phyloP scores from a whole-genome alignment of 192 early-diverging fungal genomes.

The Backusella luteola region DNA sequence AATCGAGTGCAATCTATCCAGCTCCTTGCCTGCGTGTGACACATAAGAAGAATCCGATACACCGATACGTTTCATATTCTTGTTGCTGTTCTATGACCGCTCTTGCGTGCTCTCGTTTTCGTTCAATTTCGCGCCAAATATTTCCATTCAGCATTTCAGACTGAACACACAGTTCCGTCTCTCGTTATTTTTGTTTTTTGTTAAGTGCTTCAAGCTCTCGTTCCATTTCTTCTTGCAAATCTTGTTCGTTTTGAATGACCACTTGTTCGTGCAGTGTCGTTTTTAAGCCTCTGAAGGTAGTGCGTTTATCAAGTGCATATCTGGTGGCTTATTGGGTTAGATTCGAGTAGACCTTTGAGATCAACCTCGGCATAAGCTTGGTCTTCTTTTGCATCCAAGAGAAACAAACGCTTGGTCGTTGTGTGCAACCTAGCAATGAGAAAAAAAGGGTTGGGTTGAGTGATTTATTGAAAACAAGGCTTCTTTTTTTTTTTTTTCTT shows the following conservation, averaged over 20 bases:
- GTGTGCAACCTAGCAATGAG: constrained; percentile 29
- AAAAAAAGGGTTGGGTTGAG: too few relatives aligned
- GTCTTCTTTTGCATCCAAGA: constrained; percentile 40
- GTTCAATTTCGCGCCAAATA: constrained; percentile 22
- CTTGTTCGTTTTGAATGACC: constrained; percentile 30
- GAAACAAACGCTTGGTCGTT: too few relatives aligned
- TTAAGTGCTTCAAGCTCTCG: constrained; percentile 35
- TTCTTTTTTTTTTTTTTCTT: too few relatives aligned
- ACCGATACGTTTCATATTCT: constrained; percentile 34
- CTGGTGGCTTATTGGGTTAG: constrained; percentile 63
- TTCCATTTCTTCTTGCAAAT: constrained; percentile 43
- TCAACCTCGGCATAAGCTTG: constrained; percentile 47
- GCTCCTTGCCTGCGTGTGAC: constrained; percentile 16
- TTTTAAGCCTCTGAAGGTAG: constrained; percentile 42
- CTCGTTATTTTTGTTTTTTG: constrained; percentile 39
- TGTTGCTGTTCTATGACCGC: constrained; percentile 15
- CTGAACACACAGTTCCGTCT: constrained; percentile 32
- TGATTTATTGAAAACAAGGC: too few relatives aligned
- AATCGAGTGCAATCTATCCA: too few relatives aligned
- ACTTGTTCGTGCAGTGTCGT: constrained; percentile 48
- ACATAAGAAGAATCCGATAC: constrained; percentile 23
- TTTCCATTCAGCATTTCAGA: too few relatives aligned
- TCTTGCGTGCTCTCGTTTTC: constrained; percentile 7
- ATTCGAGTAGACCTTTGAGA: constrained; percentile 56
- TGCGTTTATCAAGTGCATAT: constrained; percentile 49